Percentiles rank a stretch among this genome's conserved stretches.
Conservation (phyloP, 1,139 yeast genomes). For the Hemisphaericaspora xylanilytica region DNA sequence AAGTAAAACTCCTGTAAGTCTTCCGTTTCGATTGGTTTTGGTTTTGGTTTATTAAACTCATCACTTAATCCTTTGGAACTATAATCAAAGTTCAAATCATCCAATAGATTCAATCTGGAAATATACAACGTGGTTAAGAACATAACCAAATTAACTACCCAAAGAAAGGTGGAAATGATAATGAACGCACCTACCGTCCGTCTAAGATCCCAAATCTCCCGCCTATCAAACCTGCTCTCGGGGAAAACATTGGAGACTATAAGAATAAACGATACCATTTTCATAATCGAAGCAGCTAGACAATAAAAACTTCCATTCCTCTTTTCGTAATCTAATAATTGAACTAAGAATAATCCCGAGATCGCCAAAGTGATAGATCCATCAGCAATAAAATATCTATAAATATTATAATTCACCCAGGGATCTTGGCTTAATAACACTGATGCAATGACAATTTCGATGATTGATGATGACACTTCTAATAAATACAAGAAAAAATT, state of each 20-base stretch:
- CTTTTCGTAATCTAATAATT: constrained; percentile 38
- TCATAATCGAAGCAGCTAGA: constrained; percentile 27
- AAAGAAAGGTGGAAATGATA: constrained; percentile 39
- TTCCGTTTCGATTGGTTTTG: constrained; percentile 14
- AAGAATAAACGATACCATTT: constrained; percentile 15
- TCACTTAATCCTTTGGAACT: constrained; percentile 12
- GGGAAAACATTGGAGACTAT: constrained; percentile 14
- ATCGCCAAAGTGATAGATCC: constrained; percentile 34
- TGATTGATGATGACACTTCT: constrained; percentile 34
- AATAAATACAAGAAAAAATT: constrained; percentile 33
- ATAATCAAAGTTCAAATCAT: constrained; percentile 38
- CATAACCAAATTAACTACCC: constrained; percentile 41
- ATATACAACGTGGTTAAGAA: constrained; percentile 42
- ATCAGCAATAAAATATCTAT: constrained; percentile 40
- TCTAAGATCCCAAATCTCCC: constrained; percentile 31
- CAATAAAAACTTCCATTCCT: constrained; percentile 47
- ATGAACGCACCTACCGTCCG: constrained; percentile 39
- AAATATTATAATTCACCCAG: constrained; percentile 24
- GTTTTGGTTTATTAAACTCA: constrained; percentile 6
- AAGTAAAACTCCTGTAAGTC: constrained; percentile 29
- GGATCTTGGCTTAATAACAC: constrained; percentile 27
- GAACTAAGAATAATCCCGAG: constrained; percentile 34
- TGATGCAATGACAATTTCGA: constrained; percentile 31
- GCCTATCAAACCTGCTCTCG: constrained; percentile 16
- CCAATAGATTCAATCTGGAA: constrained; percentile 35